Evolutionary conservation across 805 yeast genomes (phyloP).

Genomic region (Yamadazyma olivae): DNA sequence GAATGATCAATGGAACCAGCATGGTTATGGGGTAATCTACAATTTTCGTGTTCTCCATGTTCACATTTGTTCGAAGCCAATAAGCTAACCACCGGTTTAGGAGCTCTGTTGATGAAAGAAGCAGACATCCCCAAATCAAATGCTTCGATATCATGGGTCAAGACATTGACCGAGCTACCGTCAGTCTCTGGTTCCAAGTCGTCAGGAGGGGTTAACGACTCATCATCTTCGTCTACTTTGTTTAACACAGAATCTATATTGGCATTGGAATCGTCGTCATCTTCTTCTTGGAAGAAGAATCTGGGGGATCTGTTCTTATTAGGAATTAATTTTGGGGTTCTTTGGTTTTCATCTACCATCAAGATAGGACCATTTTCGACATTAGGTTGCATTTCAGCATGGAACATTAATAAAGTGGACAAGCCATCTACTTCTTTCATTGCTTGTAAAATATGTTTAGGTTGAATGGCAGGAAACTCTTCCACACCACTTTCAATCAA

Average conservation of each 20-base stretch:
- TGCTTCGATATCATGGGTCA: conserved; percentile 26
- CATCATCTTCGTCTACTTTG: conserved; percentile 3
- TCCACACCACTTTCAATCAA: conserved; percentile 94
- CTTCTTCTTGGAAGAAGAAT: conserved; percentile 16
- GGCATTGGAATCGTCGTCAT: conserved; percentile 4
- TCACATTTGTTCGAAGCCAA: conserved; percentile 14
- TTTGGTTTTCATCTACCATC: conserved; percentile 18
- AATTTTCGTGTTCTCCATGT: conserved; percentile 21
- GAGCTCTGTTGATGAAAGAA: conserved; percentile 38
- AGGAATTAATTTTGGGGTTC: conserved; percentile 22
- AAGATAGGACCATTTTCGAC: conserved; percentile 12
- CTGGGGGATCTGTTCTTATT: conserved; percentile 18
- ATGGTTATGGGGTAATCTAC: conserved; percentile 31
- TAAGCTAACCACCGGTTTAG: conserved; percentile 33
- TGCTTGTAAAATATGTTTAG: conserved; percentile 63
- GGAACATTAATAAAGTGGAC: conserved; percentile 81
- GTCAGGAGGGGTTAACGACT: conserved; percentile 6
- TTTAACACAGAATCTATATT: conserved; percentile 3
- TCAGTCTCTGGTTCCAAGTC: conserved; percentile 3
- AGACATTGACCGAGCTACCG: conserved; percentile 1
- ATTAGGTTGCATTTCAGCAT: conserved; percentile 79
- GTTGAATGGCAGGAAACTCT: conserved; percentile 82
- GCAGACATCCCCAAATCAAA: conserved; percentile 39
- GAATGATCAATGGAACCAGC: conserved; percentile 28
- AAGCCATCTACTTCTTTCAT: conserved; percentile 59